phyloP scores from a whole-genome alignment of 2,329 filamentous ascomycete genomes.

The Ascocoryne sarcoides region DNA sequence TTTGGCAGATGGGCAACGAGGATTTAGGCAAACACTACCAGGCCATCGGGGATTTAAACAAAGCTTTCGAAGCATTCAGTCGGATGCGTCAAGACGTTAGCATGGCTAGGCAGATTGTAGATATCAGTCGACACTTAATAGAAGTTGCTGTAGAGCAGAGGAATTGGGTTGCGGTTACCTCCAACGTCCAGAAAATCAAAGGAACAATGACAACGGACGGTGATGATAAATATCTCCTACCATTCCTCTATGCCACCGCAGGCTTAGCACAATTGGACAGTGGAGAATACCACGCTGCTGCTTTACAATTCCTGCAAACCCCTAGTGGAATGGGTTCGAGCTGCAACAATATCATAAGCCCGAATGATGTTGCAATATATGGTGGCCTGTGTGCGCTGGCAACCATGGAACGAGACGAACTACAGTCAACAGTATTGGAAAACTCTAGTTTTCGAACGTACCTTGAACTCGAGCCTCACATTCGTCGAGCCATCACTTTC shows the following conservation, averaged over 20 bases:
- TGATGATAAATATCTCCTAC: conserved; percentile 39
- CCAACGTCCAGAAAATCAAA: conserved; percentile 59
- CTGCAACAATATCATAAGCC: conserved; percentile 64
- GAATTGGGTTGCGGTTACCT: conserved; percentile 64
- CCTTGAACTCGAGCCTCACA: conserved; percentile 86
- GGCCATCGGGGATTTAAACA: conserved; percentile 61
- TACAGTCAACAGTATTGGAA: conserved; percentile 70
- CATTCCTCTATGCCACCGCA: conserved; percentile 47
- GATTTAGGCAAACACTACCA: conserved; percentile 82
- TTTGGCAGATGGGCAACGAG: conserved; percentile 77
- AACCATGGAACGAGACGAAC: conserved; percentile 70
- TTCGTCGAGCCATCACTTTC: conserved; percentile 79
- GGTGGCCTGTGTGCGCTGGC: conserved; percentile 85
- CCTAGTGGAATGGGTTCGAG: conserved; percentile 38
- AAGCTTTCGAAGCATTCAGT: conserved; percentile 68
- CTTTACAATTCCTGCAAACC: conserved; percentile 48
- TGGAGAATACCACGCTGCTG: conserved; percentile 56
- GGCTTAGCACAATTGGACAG: conserved; percentile 53
- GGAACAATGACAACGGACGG: conserved; percentile 33
- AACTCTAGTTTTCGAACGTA: conserved; percentile 75
- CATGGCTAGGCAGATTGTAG: conserved; percentile 71
- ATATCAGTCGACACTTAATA: conserved; percentile 72
- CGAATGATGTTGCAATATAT: conserved; percentile 87
- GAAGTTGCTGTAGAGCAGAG: conserved; percentile 65
- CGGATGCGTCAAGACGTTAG: conserved; percentile 89